Evolutionary conservation across 495 filamentous ascomycete genomes (phyloP).

Genomic region (Penicillium ochrochloron): DNA sequence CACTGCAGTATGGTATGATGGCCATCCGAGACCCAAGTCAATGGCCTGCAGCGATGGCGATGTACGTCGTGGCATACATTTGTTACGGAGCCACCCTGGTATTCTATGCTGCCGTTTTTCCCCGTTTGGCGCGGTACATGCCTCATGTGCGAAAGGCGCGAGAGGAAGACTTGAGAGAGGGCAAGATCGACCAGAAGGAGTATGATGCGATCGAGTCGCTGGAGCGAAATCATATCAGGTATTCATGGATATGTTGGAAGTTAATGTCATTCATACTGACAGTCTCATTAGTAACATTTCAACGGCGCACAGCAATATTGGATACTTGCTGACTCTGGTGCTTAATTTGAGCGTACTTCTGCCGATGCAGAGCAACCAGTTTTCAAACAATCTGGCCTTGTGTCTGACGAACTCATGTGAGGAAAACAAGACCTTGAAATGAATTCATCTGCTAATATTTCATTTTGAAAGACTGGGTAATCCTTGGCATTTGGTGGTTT

Average conservation of each 20-base stretch:
- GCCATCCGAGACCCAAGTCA: slow-evolving; percentile 47
- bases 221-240: slow-evolving; percentile 55
- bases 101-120: slow-evolving; percentile 56
- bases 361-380: slow-evolving; percentile 46
- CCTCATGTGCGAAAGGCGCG: slow-evolving; percentile 52
- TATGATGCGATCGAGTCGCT: slow-evolving; percentile 55
- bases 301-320: slow-evolving; percentile 57
- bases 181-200: slow-evolving; percentile 44
- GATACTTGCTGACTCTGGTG: slow-evolving; percentile 49
- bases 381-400: slow-evolving; percentile 50
- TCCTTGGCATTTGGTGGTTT: slow-evolving; percentile 57
- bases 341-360: slow-evolving; percentile 53
- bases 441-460: not conserved
- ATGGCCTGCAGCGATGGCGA: slow-evolving; percentile 53
- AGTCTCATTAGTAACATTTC: slow-evolving; percentile 42
- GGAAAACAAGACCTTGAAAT: not conserved
- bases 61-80: slow-evolving; percentile 54
- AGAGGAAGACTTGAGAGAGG: slow-evolving; percentile 50
- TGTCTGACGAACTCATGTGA: slow-evolving; percentile 53
- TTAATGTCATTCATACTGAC: not conserved
- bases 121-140: slow-evolving; percentile 51
- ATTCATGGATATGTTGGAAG: not conserved
- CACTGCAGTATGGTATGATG: slow-evolving; percentile 53
- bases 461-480: slow-evolving; percentile 44
- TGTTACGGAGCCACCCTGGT: slow-evolving; percentile 53